These are phyloP conservation scores for Skeletonema potamos DNA, from an alignment of 108 stramenopile species.

Conservation along the genomic window DNA sequence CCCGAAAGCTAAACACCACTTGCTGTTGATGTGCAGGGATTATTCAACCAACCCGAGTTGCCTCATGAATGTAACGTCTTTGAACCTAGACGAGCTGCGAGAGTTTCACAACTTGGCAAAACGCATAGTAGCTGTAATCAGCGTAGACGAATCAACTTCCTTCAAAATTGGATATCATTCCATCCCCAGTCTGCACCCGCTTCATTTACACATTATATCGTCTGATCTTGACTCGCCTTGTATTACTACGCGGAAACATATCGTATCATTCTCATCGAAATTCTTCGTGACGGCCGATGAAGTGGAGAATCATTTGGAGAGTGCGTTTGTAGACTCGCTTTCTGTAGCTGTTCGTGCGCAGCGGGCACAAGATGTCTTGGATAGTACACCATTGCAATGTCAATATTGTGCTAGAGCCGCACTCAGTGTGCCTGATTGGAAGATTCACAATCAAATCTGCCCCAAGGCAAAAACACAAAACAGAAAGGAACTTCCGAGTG, in stretches of 20 bases:
- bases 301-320: slow-evolving; percentile 25
- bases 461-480: background rate
- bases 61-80: background rate
- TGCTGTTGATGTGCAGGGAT: slow-evolving; percentile 20
- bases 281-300: slow-evolving; percentile 21
- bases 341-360: slow-evolving; percentile 3
- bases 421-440: slow-evolving; percentile 28
- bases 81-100: slow-evolving; percentile 23
- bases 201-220: slow-evolving; percentile 39
- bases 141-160: background rate
- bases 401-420: slow-evolving; percentile 6
- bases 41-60: background rate
- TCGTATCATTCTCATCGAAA: slow-evolving; percentile 18
- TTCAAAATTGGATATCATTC: slow-evolving; percentile 35
- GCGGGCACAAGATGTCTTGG: slow-evolving; percentile 10
- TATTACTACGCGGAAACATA: slow-evolving; percentile 13
- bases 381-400: slow-evolving; percentile 10
- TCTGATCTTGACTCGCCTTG: slow-evolving; percentile 19
- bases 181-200: slow-evolving; percentile 23
- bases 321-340: slow-evolving; percentile 14
- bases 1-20: slow-evolving; percentile 31
- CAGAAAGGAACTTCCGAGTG: background rate
- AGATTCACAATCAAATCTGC: slow-evolving; percentile 20
- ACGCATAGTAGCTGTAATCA: slow-evolving; percentile 4
- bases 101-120: slow-evolving; percentile 21